These are phyloP conservation scores for Mucor lusitanicus DNA, from an alignment of 371 early-diverging fungal species.

Conservation along the genomic window DNA sequence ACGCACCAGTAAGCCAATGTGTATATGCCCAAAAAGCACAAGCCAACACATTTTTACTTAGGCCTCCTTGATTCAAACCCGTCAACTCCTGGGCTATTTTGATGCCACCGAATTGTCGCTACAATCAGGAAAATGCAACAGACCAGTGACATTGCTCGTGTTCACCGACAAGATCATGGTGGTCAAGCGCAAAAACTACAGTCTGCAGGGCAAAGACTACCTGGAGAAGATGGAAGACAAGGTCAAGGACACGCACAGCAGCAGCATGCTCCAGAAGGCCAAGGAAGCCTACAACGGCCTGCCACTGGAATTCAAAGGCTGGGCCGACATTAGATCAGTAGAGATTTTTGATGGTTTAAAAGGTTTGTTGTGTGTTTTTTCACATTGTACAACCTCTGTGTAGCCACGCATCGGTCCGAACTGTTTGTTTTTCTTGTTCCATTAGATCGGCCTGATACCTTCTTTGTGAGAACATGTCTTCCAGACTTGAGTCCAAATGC, in stretches of 20 bases:
- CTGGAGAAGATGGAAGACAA: constrained; percentile 24
- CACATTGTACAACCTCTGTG: background rate
- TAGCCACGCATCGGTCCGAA: constrained; percentile 20
- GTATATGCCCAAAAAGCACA: background rate
- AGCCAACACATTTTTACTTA: background rate
- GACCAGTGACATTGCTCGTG: constrained; percentile 45
- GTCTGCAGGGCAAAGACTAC: constrained; percentile 20
- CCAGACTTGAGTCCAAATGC: constrained; percentile 21
- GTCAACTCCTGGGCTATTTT: constrained; percentile 37
- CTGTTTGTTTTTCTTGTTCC: constrained; percentile 1
- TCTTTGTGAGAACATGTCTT: constrained; percentile 33
- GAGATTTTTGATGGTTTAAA: constrained; percentile 46
- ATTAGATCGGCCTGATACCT: constrained; percentile 41
- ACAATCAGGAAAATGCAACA: constrained; percentile 23
- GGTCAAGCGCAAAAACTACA: constrained; percentile 34
- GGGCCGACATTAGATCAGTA: constrained; percentile 45
- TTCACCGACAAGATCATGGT: constrained; percentile 50
- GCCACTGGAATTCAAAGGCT: constrained; percentile 46
- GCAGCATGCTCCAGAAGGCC: constrained; percentile 26
- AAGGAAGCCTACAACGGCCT: constrained; percentile 7
- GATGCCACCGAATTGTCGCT: constrained; percentile 48
- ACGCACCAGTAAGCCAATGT: constrained; percentile 37
- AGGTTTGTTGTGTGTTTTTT: constrained; percentile 27
- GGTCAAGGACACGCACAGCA: constrained; percentile 18
- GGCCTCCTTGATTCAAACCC: constrained; percentile 33